phyloP scores from a whole-genome alignment of 2,329 filamentous ascomycete species.

The Sclerotinia sclerotiorum region DNA sequence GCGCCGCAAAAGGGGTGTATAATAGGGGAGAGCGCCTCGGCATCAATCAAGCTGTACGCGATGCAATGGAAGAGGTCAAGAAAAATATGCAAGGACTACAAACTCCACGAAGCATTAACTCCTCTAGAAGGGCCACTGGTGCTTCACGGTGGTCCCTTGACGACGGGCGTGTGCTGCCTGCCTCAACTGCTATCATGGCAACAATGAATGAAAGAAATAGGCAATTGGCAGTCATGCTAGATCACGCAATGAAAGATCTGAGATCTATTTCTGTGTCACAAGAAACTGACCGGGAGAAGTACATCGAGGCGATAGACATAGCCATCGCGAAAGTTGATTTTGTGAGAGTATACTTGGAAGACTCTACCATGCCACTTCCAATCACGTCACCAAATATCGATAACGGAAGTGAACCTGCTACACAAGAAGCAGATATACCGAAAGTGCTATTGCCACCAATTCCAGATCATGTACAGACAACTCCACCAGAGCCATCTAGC shows the following conservation, averaged over 20 bases:
- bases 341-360: slow-evolving; percentile 61
- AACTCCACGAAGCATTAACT: slow-evolving; percentile 49
- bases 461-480: slow-evolving; percentile 7
- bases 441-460: slow-evolving; percentile 19
- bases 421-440: slow-evolving; percentile 17
- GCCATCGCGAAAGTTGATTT: slow-evolving; percentile 64
- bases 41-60: slow-evolving; percentile 78
- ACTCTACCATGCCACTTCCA: slow-evolving; percentile 54
- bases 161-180: slow-evolving; percentile 35
- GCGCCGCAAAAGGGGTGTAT: slow-evolving; percentile 72
- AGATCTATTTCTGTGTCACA: slow-evolving; percentile 57
- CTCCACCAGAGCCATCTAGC: neutral
- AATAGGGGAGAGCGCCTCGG: slow-evolving; percentile 73
- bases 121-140: slow-evolving; percentile 33
- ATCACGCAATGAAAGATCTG: slow-evolving; percentile 63
- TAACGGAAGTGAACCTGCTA: neutral
- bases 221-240: slow-evolving; percentile 66
- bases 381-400: slow-evolving; percentile 11
- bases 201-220: slow-evolving; percentile 65
- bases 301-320: slow-evolving; percentile 56
- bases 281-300: slow-evolving; percentile 44
- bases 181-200: slow-evolving; percentile 45
- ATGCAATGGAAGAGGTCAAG: slow-evolving; percentile 75
- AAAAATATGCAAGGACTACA: slow-evolving; percentile 72
- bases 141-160: slow-evolving; percentile 38